Base-by-base conservation (phyloP, 495 filamentous ascomycete genomes). In the Penicillium odoratum region DNA sequence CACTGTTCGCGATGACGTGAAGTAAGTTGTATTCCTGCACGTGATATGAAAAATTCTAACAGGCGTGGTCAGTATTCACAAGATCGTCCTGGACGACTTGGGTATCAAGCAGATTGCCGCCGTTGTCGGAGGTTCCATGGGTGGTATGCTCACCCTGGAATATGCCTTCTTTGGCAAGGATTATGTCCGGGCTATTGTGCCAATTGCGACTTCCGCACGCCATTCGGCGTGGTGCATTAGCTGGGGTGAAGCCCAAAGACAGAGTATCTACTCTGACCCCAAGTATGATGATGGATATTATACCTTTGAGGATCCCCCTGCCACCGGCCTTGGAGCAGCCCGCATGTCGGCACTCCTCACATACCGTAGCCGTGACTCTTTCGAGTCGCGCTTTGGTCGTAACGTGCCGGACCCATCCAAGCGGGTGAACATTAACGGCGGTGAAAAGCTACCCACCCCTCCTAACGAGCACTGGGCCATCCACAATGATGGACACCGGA, bases 181-280 rank as follows among this genome's bases (percentile, higher is more conserved):
- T 62, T 97, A 97, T 65, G 93, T 98, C 30, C 88, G 89, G 34
- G 83, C 85, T 43, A 90, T 98, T 68, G 88, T 98, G 29, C 91
- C 94, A 4, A 95, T 98, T 62, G 94, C 94, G 28, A 98, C 94
- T 18, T 97, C 93, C 5, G 90, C 91, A 50, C 85, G 91, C 10
- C 94, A 98, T 68, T 96, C 92, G 59, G 94, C 94, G n/a, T 98
- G 94, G 94, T 91, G 94, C 42, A 98, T 98, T 64, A 96, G 92
- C 73, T 98, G 94, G 94, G 93, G 94, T 43, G 94, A 98, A 72
- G 93, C 94, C 25, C 94, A 98, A 74, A 78, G 94, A 51, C 94
- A 98, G 73, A 95, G 91, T 79, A 98, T 98, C 69, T 98, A 97
- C 74, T 91, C 90, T 58, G 94, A 98, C 66, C 94, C 94, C 21